Base-by-base conservation (phyloP, 306 rosid species). In the Cicer cuneatum region DNA sequence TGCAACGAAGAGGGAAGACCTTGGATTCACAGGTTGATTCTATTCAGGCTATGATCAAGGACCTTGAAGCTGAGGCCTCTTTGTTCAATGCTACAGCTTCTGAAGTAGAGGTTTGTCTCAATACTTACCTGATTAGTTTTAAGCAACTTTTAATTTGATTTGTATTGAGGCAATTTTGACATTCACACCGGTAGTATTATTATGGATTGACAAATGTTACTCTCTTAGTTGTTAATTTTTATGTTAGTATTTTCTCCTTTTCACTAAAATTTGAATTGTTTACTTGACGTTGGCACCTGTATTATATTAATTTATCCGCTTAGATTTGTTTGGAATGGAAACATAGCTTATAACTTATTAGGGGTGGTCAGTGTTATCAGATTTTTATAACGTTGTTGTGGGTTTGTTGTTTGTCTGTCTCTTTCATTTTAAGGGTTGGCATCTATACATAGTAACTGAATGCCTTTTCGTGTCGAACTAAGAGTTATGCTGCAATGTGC, bases 21-120 rank as follows among this genome's bases (percentile, higher is more conserved):
- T 82, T 93, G 90, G 88, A 87, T 40, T 89, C 90, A 5, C 97
- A 91, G 69, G 81, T 86, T 42, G 83, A 84, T 73, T 89, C 96
- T 53, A 80, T 91, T 6, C 83, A 87, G 68, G 90, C 92, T 65
- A 73, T 75, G 72, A 78, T 91, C 74, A 74, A 75, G 67, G 89
- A 93, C 85, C 96, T 88, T 54, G 46, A 71, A 81, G 87, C 87
- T 0, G 87, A 90, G 84, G 87, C 89, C 43, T 84, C 90, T 1
- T 88, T 89, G 87, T 87, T 93, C 70, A 69, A 40, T 61, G 69
- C 81, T 21, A 86, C 91, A 0, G 93, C 89, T 53, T 78, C 86
- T 33, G 93, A 92, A 83, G 85, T 86, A 9, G 87, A 63, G 75
- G 97, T 37, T 39, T 48, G 19, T 72, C 19, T 68, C 1, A 16